A percentile compares a stretch with the other conserved stretches of the same genome.
phyloP scores from a whole-genome alignment of 2,329 filamentous ascomycete species.

The Aspergillus piperis region DNA sequence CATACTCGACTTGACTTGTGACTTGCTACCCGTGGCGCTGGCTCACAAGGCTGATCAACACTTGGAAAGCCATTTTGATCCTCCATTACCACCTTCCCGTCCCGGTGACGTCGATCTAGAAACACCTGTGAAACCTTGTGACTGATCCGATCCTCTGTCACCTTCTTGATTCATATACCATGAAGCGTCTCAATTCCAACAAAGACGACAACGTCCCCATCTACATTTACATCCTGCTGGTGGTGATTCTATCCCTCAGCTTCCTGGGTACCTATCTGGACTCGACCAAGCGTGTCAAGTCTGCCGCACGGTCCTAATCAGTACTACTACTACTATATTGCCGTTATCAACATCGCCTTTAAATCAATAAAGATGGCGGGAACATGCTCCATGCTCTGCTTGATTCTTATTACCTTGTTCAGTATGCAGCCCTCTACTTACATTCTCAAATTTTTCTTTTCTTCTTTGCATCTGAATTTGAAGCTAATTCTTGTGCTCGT shows the following conservation, averaged over 20 bases:
- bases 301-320: not conserved
- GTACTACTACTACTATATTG: not conserved
- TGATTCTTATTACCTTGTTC: slow-evolving; percentile 51
- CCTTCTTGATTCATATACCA: not conserved
- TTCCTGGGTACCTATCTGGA: slow-evolving; percentile 25
- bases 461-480: too few relatives aligned
- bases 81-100: not conserved
- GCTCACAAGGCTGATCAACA: too few relatives aligned
- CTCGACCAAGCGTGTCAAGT: slow-evolving; percentile 18
- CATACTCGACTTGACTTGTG: too few relatives aligned
- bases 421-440: slow-evolving; percentile 32
- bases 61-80: too few relatives aligned
- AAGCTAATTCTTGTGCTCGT: not conserved
- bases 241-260: slow-evolving; percentile 29
- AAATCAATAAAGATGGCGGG: slow-evolving; percentile 31
- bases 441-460: too few relatives aligned
- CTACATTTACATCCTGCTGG: slow-evolving; percentile 32
- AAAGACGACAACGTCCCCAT: slow-evolving; percentile 29
- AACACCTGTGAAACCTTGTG: slow-evolving; percentile 8
- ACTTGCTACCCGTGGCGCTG: too few relatives aligned
- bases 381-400: slow-evolving; percentile 40
- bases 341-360: not conserved
- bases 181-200: slow-evolving; percentile 28
- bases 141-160: not conserved
- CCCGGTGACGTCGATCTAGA: slow-evolving; percentile 23